Evolutionary conservation across 2,329 filamentous ascomycete genomes (phyloP), one percentile per base, ranked within the genome.

Genomic region (Pseudofabraea citricarpa): DNA sequence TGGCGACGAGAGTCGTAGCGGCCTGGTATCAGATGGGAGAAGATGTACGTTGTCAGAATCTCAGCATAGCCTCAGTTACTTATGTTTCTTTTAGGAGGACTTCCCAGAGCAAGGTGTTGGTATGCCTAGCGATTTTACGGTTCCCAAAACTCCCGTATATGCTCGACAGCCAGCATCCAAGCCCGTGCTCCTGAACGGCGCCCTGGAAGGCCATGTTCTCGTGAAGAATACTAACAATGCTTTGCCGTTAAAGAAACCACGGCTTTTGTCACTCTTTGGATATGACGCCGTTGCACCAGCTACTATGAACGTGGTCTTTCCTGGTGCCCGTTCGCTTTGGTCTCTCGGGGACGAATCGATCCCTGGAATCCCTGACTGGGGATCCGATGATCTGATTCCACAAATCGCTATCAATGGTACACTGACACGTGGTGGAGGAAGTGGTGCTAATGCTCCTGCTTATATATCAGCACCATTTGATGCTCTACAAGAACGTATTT

Each of bases 1-100:
- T 88, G 88, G n/a, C 95, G 3, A 77, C 71, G 19, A 65, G 77
- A 36, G 66, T 80, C 19, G 69, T 79, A 13, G 76, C 76, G 15
- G 63, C 74, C 7, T 81, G 75, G 76, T 81, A 74, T 52, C 67
- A 74, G 54, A 56, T 77, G 44, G 77, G 77, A 9, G 80, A 83
- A 58, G 77, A 83, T 51, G 48, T 49, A 35, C 67, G 60, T 22
- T 15, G 2, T 6, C 10, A 3, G 31, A 2, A 22, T 16, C 7
- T n/a, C 10, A 29, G 5, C 26, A 31, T 10, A 21, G 32, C 2
- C 10, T 18, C n/a, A 32, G 1, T n/a, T 24, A 19, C 40, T 43
- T 21, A 45, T 36, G n/a, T n/a, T 13, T 8, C 22, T 21, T n/a
- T 19, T 16, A 53, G 51, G 5, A 49, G 13, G 47, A 41, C 10